phyloP scores from a whole-genome alignment of 345 rosid genomes.

The Bretschneidera sinensis region DNA sequence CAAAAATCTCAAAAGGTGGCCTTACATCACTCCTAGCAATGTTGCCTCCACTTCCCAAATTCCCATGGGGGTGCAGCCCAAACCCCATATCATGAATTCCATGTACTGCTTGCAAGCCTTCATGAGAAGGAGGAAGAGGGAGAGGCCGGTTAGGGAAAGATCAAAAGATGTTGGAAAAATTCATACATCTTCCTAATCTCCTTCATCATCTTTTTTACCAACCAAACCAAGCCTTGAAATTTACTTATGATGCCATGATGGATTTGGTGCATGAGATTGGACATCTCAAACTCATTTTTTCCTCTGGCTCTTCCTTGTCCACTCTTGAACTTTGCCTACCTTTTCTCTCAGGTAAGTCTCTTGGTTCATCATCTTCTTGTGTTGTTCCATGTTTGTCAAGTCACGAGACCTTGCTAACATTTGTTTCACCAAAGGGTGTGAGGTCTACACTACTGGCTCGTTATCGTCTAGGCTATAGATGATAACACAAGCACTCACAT shows the following conservation, averaged over 20 bases:
- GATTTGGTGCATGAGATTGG: conserved; percentile 14
- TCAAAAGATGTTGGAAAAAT: conserved; percentile 12
- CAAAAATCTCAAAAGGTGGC: background rate
- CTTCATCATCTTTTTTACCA: conserved; percentile 20
- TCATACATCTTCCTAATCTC: conserved; percentile 15
- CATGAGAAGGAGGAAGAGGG: background rate
- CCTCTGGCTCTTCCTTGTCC: conserved; percentile 27
- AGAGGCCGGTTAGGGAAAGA: background rate
- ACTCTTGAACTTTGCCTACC: conserved; percentile 30
- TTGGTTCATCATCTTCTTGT: conserved; percentile 48
- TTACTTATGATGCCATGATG: conserved; percentile 6
- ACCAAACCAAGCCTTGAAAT: conserved; percentile 15
- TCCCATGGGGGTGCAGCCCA: background rate
- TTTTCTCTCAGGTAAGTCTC: conserved; percentile 29
- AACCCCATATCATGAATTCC: background rate
- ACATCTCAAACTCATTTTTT: conserved; percentile 12
- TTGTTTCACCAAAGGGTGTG: conserved; percentile 18
- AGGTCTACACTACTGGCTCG: conserved; percentile 43
- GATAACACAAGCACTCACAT: conserved; percentile 26
- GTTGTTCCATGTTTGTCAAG: conserved; percentile 42
- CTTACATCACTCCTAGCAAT: background rate
- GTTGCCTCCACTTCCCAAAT: background rate
- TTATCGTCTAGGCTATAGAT: conserved; percentile 30
- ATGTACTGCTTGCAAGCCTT: background rate
- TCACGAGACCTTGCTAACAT: conserved; percentile 17